Conservation (phyloP, 257 asterid species). For the Thymus quinquecostatus region DNA sequence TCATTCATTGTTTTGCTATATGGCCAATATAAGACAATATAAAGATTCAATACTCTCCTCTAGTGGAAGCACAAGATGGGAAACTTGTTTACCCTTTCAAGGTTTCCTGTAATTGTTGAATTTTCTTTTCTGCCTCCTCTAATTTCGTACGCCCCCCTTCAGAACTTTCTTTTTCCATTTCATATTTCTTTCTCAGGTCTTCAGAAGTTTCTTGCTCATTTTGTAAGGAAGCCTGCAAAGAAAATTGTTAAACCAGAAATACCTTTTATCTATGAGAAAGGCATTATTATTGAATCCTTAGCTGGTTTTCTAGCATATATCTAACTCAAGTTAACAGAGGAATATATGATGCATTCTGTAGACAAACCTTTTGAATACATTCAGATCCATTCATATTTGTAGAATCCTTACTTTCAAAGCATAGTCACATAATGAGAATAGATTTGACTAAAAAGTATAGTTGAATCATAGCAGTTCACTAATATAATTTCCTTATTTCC, state of each 20-base stretch:
- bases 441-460: neutral
- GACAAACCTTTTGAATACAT: conserved; percentile 7
- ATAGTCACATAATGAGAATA: conserved; percentile 15
- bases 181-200: conserved; percentile 67
- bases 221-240: conserved; percentile 62
- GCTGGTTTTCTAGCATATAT: conserved; percentile 8
- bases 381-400: conserved; percentile 16
- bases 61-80: neutral
- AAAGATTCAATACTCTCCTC: conserved; percentile 17
- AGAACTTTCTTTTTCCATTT: conserved; percentile 53
- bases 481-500: conserved; percentile 20
- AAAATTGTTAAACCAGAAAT: conserved; percentile 20
- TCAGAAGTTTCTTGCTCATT: conserved; percentile 55
- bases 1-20: neutral
- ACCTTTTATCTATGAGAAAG: conserved; percentile 13
- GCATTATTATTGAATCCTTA: conserved; percentile 14
- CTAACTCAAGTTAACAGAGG: conserved; percentile 21
- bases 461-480: neutral
- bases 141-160: conserved; percentile 69
- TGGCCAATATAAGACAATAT: conserved; percentile 17
- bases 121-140: conserved; percentile 78
- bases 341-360: neutral
- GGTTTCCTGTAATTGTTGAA: conserved; percentile 79
- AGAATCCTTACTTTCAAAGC: conserved; percentile 3
- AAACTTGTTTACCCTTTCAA: conserved; percentile 63